Evolutionary conservation across 1,284 basidiomycete species (phyloP).

Genomic region (Wolfiporia cocos): DNA sequence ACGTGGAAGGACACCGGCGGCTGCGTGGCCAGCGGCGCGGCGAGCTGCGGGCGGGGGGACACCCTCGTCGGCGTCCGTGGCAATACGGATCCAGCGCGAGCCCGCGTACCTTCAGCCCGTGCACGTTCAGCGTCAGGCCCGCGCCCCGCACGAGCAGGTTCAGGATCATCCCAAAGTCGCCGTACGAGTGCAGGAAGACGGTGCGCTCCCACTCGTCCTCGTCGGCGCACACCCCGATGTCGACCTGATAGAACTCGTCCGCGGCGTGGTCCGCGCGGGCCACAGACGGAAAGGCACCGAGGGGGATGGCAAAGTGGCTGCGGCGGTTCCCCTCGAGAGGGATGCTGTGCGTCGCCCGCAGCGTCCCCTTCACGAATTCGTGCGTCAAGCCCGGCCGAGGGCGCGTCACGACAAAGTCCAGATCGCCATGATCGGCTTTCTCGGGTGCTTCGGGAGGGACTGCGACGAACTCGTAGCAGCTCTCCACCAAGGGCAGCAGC

Average conservation of each 20-base stretch:
- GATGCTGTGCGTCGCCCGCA: slow-evolving; percentile 45
- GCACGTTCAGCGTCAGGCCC: slow-evolving; percentile 42
- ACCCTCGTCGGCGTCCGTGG: too few species aligned
- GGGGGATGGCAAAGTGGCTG: slow-evolving; percentile 54
- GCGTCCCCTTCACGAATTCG: slow-evolving; percentile 32
- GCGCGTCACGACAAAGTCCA: slow-evolving; percentile 54
- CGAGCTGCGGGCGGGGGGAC: slow-evolving; percentile 11
- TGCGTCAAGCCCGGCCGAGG: slow-evolving; percentile 32
- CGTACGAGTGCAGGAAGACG: slow-evolving; percentile 53
- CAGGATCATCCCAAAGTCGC: slow-evolving; percentile 65
- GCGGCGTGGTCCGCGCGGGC: not conserved
- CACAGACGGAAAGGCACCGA: slow-evolving; percentile 19
- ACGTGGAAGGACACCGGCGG: slow-evolving; percentile 25
- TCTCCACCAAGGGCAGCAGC: slow-evolving; percentile 32
- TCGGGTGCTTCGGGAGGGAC: slow-evolving; percentile 57
- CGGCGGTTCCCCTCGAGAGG: slow-evolving; percentile 44
- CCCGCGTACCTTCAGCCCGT: slow-evolving; percentile 51
- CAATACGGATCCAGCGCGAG: too few species aligned
- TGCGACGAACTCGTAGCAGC: slow-evolving; percentile 42
- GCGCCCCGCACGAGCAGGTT: slow-evolving; percentile 43
- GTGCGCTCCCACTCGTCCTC: slow-evolving; percentile 42
- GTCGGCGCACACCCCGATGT: slow-evolving; percentile 52
- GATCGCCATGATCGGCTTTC: slow-evolving; percentile 57
- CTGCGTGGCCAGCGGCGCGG: slow-evolving; percentile 17
- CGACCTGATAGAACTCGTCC: slow-evolving; percentile 43